Base-by-base conservation (phyloP, 768 basidiomycete species). In the Lactarius trivialis region DNA sequence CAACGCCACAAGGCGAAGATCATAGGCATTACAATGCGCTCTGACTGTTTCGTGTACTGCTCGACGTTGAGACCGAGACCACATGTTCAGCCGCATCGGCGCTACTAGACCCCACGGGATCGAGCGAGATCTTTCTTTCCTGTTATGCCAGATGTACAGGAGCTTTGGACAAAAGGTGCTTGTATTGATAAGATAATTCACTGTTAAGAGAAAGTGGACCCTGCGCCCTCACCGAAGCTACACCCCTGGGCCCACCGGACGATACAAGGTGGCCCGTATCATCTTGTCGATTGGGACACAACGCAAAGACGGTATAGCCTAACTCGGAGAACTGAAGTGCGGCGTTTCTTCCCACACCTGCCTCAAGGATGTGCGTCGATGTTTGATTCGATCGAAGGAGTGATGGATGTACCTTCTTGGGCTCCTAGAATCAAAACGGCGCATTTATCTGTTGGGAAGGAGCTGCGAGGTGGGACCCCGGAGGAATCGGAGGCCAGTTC, bases 271-370 rank as follows among this genome's bases (percentile, higher is more conserved):
- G 58, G 26, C 48, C 43, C 49, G 58, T 41, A 34, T 41, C 43
- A 24, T 55, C 64, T 17, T 57, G 59, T 33, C 58, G 60, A 55
- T 70, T 65, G 7, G 72, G 68, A 55, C 68, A 73, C 9, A 74
- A 60, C 11, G 68, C 70, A 63, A 74, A 73, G 41, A 74, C 73
- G 14, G 73, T 73, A 60, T 69, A 73, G 21, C 73, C 73, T n/a
- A 68, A 60, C 65, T 73, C 69, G n/a, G 73, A 74, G 61, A 73
- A 71, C 55, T 61, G 65, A 48, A 74, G 66, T 15, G 73, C 70
- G 21, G 69, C 55, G 45, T 69, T 68, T 63, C 68, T 68, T 41
- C 73, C 73, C 28, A 74, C 64, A 60, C 70, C 73, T 74, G 62
- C 64, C 54, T 51, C 63, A 56, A 45, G 15, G 17, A 36, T 43